A percentile compares a stretch with the other conserved stretches of the same genome.
phyloP scores from a whole-genome alignment of 2,329 filamentous ascomycete genomes.

The Aureobasidium pullulans region DNA sequence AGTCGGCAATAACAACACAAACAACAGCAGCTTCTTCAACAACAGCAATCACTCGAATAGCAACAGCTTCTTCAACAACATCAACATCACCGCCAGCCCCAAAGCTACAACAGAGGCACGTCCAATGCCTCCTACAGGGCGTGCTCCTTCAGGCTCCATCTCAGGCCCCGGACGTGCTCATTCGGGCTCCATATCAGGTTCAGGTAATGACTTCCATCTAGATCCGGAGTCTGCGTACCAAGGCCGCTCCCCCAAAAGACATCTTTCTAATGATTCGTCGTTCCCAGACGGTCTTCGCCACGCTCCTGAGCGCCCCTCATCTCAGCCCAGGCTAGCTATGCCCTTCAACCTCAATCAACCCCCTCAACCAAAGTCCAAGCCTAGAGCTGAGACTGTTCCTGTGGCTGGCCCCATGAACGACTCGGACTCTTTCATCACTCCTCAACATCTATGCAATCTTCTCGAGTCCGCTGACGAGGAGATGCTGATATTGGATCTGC shows the following conservation, averaged over 20 bases:
- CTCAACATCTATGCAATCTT: conserved; percentile 43
- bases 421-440: conserved; percentile 36
- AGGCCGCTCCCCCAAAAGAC: conserved; percentile 40
- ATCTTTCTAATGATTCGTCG: conserved; percentile 39
- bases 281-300: conserved; percentile 36
- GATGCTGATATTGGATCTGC: conserved; percentile 72
- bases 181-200: conserved; percentile 1
- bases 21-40: background rate
- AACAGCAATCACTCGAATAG: background rate
- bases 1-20: background rate
- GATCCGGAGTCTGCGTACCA: conserved; percentile 23
- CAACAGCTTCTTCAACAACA: conserved; percentile 4
- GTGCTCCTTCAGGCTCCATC: background rate
- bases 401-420: conserved; percentile 22
- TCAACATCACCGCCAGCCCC: background rate
- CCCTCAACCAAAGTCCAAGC: conserved; percentile 19
- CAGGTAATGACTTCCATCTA: conserved; percentile 15
- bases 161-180: background rate
- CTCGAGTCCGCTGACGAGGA: conserved; percentile 41
- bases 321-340: conserved; percentile 8
- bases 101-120: background rate
- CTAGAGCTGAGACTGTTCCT: conserved; percentile 43
- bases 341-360: conserved; percentile 17
- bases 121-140: conserved; percentile 15
- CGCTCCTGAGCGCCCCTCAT: conserved; percentile 7